A percentile compares a stretch with the other conserved stretches of the same genome.
phyloP scores from a whole-genome alignment of 225 moss, liverwort and hornwort genomes.

The Pseudisothecium myosuroides region DNA sequence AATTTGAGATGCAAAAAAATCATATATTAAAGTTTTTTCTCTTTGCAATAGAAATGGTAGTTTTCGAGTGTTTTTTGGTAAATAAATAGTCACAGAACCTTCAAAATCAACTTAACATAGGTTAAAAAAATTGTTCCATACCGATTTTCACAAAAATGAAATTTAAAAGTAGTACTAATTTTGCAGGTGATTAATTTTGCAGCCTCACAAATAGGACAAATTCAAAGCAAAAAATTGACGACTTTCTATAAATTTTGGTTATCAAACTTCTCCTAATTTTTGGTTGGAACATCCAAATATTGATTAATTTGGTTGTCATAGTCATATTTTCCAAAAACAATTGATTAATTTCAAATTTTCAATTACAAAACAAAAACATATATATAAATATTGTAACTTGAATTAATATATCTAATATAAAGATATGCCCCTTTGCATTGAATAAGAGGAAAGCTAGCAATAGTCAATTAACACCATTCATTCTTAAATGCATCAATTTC shows the following conservation, averaged over 20 bases:
- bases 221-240: not conserved
- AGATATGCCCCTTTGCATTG: not conserved
- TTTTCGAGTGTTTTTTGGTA: no score
- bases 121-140: not conserved
- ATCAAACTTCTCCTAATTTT: not conserved
- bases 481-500: not conserved
- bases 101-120: not conserved
- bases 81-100: no score
- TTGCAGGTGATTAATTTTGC: not conserved
- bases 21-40: no score
- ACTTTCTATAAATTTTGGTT: not conserved
- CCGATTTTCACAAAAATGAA: not conserved
- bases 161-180: accelerated
- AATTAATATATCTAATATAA: not conserved
- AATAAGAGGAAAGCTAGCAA: not conserved
- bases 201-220: not conserved
- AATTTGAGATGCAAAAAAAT: no score
- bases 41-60: no score
- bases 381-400: no score
- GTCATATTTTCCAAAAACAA: not conserved
- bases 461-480: not conserved
- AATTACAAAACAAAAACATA: no score
- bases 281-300: not conserved
- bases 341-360: not conserved
- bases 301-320: not conserved